Percentiles rank a stretch among this genome's conserved stretches.
phyloP scores from a whole-genome alignment of 768 basidiomycete species.

The Mrakia frigida region DNA sequence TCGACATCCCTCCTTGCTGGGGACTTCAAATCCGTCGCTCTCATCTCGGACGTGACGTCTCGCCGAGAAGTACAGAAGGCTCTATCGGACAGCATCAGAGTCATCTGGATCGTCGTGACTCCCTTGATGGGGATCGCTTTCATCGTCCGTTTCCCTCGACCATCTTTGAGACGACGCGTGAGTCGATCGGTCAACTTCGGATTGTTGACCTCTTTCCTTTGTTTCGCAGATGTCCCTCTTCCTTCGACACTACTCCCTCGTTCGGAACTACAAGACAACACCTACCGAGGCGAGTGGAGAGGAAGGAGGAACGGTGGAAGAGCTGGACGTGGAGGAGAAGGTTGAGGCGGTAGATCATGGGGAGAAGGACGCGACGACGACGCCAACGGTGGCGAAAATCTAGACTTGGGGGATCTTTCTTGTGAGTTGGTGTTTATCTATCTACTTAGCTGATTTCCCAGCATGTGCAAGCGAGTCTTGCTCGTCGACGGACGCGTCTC shows the following conservation, averaged over 20 bases:
- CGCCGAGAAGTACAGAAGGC: not conserved
- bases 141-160: not conserved
- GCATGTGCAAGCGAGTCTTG: too few species aligned
- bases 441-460: too few species aligned
- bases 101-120: conserved; percentile 14
- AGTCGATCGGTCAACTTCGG: too few species aligned
- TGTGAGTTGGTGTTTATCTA: too few species aligned
- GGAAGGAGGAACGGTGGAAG: not conserved
- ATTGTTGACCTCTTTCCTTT: not conserved
- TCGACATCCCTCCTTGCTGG: not conserved
- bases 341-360: not conserved
- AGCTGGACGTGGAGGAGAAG: too few species aligned
- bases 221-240: not conserved
- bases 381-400: not conserved
- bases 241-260: conserved; percentile 12
- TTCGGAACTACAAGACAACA: conserved; percentile 8
- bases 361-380: not conserved
- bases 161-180: not conserved
- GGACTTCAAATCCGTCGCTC: not conserved
- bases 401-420: not conserved
- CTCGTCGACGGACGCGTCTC: too few species aligned
- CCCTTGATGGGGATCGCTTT: conserved; percentile 15
- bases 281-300: not conserved
- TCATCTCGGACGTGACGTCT: not conserved
- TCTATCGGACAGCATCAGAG: conserved; percentile 7